Evolutionary conservation across 306 rosid species (phyloP), one percentile per base, ranked within the genome.

Genomic region (Sindora glabra): DNA sequence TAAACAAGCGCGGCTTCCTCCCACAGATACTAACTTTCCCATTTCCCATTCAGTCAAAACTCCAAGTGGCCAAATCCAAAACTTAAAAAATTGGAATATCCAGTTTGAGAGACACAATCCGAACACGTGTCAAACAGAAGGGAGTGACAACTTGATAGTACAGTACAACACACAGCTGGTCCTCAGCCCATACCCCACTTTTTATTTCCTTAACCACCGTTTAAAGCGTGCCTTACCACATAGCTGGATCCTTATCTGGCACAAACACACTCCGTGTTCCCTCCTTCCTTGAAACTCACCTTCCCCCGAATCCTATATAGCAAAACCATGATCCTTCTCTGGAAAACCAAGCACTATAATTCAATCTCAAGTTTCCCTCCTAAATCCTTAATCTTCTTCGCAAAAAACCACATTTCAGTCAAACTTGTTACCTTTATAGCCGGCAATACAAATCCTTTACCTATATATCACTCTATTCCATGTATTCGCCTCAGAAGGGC

Each of bases 221-320:
- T 34, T 26, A 52, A 48, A 58, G 53, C 71, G 76, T 55, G 76
- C 25, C 25, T 19, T 1, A 3, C 26, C 40, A 1, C 30, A 3
- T 76, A 72, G 78, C 82, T 77, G 88, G 58, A 77, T 54, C 67
- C 73, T 65, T 24, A 16, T 4, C 48, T 11, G 18, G 8, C n/a
- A 18, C 5, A 29, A n/a, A 65, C 56, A 38, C 48, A 36, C 68
- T 54, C 70, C 64, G 75, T 37, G 77, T 80, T 55, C 14, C 17
- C 51, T 6, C 11, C 48, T 70, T 76, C 77, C 73, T 46, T 59
- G 40, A 53, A 61, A 36, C 64, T 27, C 65, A 45, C 12, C 21
- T 16, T 2, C 10, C 48, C 12, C 8, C 34, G 8, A 29, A 6
- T 29, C 5, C 34, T 39, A 39, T n/a, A 39, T 39, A 39, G 45